Conservation (phyloP, 768 basidiomycete genomes). For the Collybia mongolica region DNA sequence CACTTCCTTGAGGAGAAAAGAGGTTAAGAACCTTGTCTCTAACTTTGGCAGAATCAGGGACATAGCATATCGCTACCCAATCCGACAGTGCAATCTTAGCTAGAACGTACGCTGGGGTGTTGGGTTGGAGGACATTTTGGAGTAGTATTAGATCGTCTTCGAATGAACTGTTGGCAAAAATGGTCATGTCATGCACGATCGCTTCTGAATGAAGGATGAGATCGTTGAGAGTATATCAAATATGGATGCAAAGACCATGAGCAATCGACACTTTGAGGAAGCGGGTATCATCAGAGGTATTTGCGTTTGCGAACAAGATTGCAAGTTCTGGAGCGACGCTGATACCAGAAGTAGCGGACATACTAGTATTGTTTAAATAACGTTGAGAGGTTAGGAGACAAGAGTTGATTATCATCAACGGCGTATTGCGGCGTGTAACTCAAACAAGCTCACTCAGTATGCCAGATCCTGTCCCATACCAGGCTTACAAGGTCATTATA, state of each 20-base stretch:
- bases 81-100: conserved; percentile 58
- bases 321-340: conserved; percentile 56
- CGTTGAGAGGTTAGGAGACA: conserved; percentile 6
- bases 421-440: no score
- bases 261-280: conserved; percentile 78
- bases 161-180: conserved; percentile 50
- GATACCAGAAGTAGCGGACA: conserved; percentile 80
- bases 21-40: conserved; percentile 66
- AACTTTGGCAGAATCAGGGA: conserved; percentile 79
- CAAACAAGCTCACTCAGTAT: conserved; percentile 12
- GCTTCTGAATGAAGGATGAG: conserved; percentile 48
- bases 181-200: conserved; percentile 57
- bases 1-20: neutral
- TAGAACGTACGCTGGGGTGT: conserved; percentile 75
- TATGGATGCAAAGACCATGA: conserved; percentile 52
- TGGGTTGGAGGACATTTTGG: conserved; percentile 52
- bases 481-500: conserved; percentile 46
- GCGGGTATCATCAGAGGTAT: conserved; percentile 48
- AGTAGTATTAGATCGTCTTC: conserved; percentile 61
- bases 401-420: conserved; percentile 1
- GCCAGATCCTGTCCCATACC: conserved; percentile 43
- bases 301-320: conserved; percentile 55
- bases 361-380: conserved; percentile 31
- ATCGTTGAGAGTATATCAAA: conserved; percentile 6
- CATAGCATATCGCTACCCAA: conserved; percentile 79